A percentile compares a stretch with the other conserved stretches of the same genome.
Conservation (phyloP, 2,329 filamentous ascomycete species). For the Talaromyces pinophilus region DNA sequence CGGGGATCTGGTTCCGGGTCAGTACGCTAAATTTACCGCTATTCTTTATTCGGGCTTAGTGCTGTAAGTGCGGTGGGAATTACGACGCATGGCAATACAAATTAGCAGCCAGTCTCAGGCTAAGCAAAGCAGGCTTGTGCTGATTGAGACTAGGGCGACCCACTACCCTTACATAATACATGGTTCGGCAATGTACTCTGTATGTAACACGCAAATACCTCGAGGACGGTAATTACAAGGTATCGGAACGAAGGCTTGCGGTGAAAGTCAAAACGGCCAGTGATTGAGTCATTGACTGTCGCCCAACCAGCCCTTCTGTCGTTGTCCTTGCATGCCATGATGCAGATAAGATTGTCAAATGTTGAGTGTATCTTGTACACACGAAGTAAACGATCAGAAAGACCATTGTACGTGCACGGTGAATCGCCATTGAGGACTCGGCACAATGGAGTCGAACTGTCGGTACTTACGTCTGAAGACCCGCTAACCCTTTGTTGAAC, state of each 20-base stretch:
- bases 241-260: constrained; percentile 1
- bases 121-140: neutral
- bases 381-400: neutral
- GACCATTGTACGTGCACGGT: neutral
- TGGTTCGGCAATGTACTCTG: neutral
- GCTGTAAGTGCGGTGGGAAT: neutral
- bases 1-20: constrained; percentile 21
- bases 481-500: neutral
- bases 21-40: constrained; percentile 15
- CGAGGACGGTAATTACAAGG: constrained; percentile 9
- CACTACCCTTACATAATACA: constrained; percentile 1
- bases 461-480: neutral
- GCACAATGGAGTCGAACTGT: constrained; percentile 5
- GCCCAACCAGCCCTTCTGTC: neutral
- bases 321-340: neutral
- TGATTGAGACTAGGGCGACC: neutral
- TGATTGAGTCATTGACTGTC: constrained; percentile 21
- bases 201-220: neutral
- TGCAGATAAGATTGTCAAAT: neutral
- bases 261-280: constrained; percentile 12
- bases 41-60: neutral
- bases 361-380: neutral
- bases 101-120: neutral
- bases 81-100: neutral
- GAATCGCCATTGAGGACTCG: neutral